Conservation (phyloP, 345 rosid species). For the Viola odorata region DNA sequence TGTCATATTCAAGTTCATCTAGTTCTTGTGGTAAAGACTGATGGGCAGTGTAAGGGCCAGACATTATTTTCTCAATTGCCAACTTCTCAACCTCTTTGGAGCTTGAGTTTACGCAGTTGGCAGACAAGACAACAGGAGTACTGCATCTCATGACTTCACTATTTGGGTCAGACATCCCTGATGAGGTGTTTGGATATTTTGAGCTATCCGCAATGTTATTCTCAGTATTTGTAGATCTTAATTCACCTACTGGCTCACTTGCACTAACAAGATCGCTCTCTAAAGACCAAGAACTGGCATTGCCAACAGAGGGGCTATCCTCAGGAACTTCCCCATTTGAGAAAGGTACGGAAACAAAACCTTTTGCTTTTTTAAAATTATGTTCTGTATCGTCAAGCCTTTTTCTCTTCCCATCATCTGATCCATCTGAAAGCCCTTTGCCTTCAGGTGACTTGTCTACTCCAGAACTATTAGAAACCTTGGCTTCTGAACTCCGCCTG, state of each 20-base stretch:
- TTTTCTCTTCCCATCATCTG: conserved; percentile 62
- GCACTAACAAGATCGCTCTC: conserved; percentile 23
- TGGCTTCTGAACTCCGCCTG: conserved; percentile 44
- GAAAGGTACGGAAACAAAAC: conserved; percentile 27
- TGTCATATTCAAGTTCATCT: conserved; percentile 74
- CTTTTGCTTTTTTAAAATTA: conserved; percentile 28
- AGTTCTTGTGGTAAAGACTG: conserved; percentile 55
- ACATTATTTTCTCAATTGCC: conserved; percentile 53
- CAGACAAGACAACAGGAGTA: conserved; percentile 16
- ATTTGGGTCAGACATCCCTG: conserved; percentile 20
- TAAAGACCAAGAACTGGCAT: conserved; percentile 34
- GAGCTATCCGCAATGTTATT: conserved; percentile 12
- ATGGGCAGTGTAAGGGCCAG: conserved; percentile 44
- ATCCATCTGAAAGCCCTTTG: conserved; percentile 52
- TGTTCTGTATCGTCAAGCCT: conserved; percentile 40
- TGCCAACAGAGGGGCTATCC: conserved; percentile 40
- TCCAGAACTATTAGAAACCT: conserved; percentile 29
- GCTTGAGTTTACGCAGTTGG: conserved; percentile 28
- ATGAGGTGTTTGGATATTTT: conserved; percentile 5
- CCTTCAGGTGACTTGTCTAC: conserved; percentile 47
- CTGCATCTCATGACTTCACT: conserved; percentile 25
- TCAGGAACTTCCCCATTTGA: conserved; percentile 35
- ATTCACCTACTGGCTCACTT: conserved; percentile 11
- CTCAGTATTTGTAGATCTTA: conserved; percentile 28
- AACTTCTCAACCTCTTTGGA: conserved; percentile 56